Evolutionary conservation across 176 grass and related monocot genomes (phyloP), one percentile per base, ranked within the genome.

Genomic region (Otatea glauca): DNA sequence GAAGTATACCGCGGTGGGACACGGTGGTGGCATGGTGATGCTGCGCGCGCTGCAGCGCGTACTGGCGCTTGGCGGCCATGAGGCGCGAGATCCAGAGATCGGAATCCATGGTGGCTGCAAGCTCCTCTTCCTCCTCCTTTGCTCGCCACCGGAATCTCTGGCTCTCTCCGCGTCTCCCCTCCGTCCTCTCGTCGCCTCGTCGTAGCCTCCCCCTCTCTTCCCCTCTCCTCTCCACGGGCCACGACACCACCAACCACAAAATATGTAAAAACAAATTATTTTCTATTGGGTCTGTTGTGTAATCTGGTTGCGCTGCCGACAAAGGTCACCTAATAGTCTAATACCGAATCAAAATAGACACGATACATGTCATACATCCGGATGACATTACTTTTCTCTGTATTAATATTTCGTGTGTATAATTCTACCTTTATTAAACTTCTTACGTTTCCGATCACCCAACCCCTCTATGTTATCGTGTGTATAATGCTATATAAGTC

Each of bases 21-120:
- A 38, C 48, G 23, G 77, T 12, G 60, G 77, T 45, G 48, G 77
- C 58, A 13, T 80, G 70, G 59, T 81, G 77, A 59, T 72, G 60
- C 68, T 81, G 70, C 37, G 69, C 77, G 47, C 84, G 84, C 63
- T 89, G 91, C 41, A 81, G 82, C n/a, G 89, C 74, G 78, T 88
- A 91, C 69, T 96, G 94, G 55, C 94, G 80, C 89, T 96, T 96
- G 32, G 91, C 91, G 15, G 84, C 91, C 56, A 83, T 88, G n/a
- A 96, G 91, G 75, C 91, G 91, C 27, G 91, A 93, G 89, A 93
- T 93, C 94, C 91, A 96, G 73, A 88, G 91, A 54, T 93, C 94
- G 65, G 94, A 96, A 89, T 94, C 92, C 92, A 94, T 94, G 85
- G 85, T 58, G 58, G 84, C 54, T 32, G 44, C 68, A 43, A 41